A percentile compares a stretch with the other conserved stretches of the same genome.
These are phyloP conservation scores for Syzygium aromaticum DNA, from an alignment of 345 rosid genomes.

Conservation along the genomic window DNA sequence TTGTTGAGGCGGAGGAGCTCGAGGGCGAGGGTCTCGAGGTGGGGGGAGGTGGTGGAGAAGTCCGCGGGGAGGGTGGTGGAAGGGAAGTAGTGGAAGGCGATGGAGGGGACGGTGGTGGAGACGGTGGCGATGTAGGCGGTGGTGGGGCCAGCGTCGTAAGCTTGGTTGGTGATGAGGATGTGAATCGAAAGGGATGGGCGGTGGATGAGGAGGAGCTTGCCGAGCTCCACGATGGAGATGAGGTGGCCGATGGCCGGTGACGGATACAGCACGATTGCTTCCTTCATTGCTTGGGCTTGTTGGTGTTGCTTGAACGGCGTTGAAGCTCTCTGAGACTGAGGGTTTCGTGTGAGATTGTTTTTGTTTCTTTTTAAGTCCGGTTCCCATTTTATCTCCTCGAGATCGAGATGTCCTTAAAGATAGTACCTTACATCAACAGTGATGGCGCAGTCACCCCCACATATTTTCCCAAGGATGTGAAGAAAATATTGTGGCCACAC, in stretches of 20 bases:
- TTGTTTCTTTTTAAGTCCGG: not conserved
- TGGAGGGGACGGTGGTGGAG: constrained; percentile 25
- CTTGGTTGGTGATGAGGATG: constrained; percentile 29
- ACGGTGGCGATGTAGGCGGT: constrained; percentile 23
- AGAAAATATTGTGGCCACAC: too few relatives aligned
- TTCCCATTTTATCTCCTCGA: not conserved
- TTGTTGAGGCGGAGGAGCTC: constrained; percentile 29
- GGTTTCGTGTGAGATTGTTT: not conserved
- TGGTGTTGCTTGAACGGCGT: not conserved
- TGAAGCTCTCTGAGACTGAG: not conserved
- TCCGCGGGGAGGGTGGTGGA: constrained; percentile 11
- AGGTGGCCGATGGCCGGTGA: constrained; percentile 59
- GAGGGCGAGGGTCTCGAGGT: constrained; percentile 22
- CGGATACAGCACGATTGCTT: constrained; percentile 51
- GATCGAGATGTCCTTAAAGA: too few relatives aligned
- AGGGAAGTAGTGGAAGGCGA: constrained; percentile 41
- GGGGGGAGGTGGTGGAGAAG: constrained; percentile 9
- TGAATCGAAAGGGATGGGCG: constrained; percentile 42
- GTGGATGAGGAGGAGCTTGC: constrained; percentile 34
- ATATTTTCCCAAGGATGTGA: too few relatives aligned
- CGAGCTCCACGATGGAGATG: constrained; percentile 64
- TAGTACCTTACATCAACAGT: too few relatives aligned
- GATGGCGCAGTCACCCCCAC: too few relatives aligned
- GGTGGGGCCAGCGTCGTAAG: constrained; percentile 35
- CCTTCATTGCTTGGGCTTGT: constrained; percentile 8